Percentiles rank a stretch among this genome's conserved stretches.
phyloP scores from a whole-genome alignment of 2,329 filamentous ascomycete species.

The Fusarium globosum region DNA sequence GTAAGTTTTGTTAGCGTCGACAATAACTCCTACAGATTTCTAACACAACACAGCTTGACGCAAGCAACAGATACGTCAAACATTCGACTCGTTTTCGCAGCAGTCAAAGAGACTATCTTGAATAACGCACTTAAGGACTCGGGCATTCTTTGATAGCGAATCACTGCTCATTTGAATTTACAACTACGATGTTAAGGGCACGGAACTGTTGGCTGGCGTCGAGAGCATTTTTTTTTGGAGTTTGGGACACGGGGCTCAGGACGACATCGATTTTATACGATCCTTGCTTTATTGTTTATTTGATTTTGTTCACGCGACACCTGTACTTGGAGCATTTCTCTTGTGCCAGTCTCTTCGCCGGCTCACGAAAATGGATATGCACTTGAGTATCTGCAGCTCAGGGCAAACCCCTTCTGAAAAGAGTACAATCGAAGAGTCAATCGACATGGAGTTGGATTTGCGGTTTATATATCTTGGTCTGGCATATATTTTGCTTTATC shows the following conservation, averaged over 20 bases:
- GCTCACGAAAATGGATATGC: conserved; percentile 12
- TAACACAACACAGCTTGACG: conserved; percentile 74
- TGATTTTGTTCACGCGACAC: conserved; percentile 27
- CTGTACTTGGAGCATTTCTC: conserved; percentile 22
- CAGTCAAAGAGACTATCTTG: conserved; percentile 97
- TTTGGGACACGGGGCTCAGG: conserved; percentile 38
- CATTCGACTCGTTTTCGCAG: conserved; percentile 96
- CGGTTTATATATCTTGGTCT: conserved; percentile 34
- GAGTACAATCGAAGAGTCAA: conserved; percentile 11
- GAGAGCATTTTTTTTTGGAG: conserved; percentile 45
- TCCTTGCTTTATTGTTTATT: conserved; percentile 34
- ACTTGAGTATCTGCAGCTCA: conserved; percentile 11
- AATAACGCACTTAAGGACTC: conserved; percentile 99
- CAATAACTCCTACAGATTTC: not conserved
- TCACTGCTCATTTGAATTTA: conserved; percentile 27
- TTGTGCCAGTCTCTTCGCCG: conserved; percentile 22
- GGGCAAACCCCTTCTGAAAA: conserved; percentile 19
- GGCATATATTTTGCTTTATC: conserved; percentile 30
- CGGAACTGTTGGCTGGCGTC: conserved; percentile 42
- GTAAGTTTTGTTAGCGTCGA: conserved; percentile 64
- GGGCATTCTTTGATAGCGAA: conserved; percentile 79
- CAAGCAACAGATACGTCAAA: conserved; percentile 99
- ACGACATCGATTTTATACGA: conserved; percentile 40
- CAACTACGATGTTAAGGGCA: conserved; percentile 41
- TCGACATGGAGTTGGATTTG: conserved; percentile 28